Evolutionary conservation across 148 eudicot species (phyloP), one percentile per base, ranked within the genome.

Genomic region (Drosera capensis): DNA sequence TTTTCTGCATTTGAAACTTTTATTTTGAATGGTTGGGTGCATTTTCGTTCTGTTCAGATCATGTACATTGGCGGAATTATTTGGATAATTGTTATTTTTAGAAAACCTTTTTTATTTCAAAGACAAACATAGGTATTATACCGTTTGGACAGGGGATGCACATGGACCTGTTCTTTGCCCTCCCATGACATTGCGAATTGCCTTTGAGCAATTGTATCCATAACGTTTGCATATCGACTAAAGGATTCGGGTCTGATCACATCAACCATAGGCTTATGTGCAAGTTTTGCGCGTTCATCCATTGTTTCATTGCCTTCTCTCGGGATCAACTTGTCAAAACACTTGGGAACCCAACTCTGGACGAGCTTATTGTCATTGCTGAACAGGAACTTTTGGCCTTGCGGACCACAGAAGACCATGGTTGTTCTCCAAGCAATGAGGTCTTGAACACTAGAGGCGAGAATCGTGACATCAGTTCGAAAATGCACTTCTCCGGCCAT

Each of bases 191-290:
- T 1, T 1, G 43, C 56, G 18, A 67, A 14, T 16, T 67, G 72
- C 2, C 57, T 40, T 0, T 55, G 55, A 8, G 70, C 62, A 45
- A 63, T 14, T 0, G 36, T 38, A 42, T 69, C 74, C 69, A 69
- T 69, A 8, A 35, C 22, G 0, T 57, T 43, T 16, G 51, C 47
- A 50, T 54, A 63, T 8, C 59, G 46, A 18, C 46, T 58, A 1
- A 54, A 28, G 8, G 65, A 67, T 24, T 68, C 68, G 11, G 65
- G 68, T 48, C 37, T 59, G 14, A 64, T 52, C 19, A 69, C 44
- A 17, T 54, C 61, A 18, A 54, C 59, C 15, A 55, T 15, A 13
- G 56, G 31, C 23, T 44, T 46, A 3, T 20, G 61, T 20, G 23
- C 6, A 1, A 24, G 17, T 14, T 21, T 42, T 7, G 55, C 23